Base-by-base conservation (phyloP, 2,329 filamentous ascomycete species). In the Penicillium paneum region DNA sequence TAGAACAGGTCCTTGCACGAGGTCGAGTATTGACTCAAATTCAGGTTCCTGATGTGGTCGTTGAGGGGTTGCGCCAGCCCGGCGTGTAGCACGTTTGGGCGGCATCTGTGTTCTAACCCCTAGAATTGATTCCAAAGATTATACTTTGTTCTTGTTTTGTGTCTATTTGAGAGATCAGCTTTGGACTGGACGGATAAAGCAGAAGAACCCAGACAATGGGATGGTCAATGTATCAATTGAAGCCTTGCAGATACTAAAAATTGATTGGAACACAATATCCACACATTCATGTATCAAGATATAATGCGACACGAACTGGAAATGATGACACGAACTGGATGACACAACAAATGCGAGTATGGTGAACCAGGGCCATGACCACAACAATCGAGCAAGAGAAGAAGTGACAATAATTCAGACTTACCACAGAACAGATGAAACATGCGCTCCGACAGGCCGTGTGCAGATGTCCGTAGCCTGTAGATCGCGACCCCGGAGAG, bases 81-180 rank as follows among this genome's bases (percentile, higher is more conserved):
- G 58, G 35, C 48, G 59, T 38, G 58, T 44, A 32, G 59, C 49
- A 48, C 62, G 60, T 56, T 63, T 71, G 26, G 64, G 59, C 48
- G 68, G 62, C 67, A 69, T 69, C n/a, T 57, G 35, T 17, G 15
- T 12, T 29, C 26, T 45, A 13, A 12, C 15, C n/a, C n/a, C 11
- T 26, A 28, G 29, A 21, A 5, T 39, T 2, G 19, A 36, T 28
- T 36, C 12, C 11, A 24, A 35, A 34, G 39, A n/a, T 17, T 28
- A n/a, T 29, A 26, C 28, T 28, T 49, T 24, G 45, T 21, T 48
- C 50, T 41, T 49, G 29, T 8, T 35, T 50, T 34, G 31, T 32
- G 15, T 26, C 52, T 54, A 28, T 7, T 34, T 26, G 15, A 19
- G 11, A 40, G 17, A 17, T 54, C 15, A 54, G 52, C 46, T 43